Evolutionary conservation across 1,284 basidiomycete genomes (phyloP).

Genomic region (Fistulina hepatica): DNA sequence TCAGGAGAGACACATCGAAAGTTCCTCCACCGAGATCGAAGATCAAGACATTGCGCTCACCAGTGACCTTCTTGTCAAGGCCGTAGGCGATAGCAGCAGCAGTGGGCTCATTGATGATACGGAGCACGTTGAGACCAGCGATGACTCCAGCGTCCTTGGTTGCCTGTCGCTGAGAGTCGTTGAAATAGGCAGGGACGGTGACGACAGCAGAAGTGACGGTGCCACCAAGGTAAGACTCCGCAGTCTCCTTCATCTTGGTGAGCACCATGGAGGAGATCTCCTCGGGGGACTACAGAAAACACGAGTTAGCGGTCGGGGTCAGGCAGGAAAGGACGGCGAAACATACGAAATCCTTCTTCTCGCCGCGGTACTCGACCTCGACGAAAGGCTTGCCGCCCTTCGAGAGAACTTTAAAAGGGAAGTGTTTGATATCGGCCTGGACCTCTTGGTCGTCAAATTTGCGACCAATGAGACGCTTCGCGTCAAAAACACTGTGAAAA

Average conservation of each 20-base stretch:
- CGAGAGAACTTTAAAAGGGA: conserved; percentile 85
- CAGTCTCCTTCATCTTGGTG: conserved; percentile 96
- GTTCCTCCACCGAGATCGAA: conserved; percentile 99
- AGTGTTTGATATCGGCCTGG: conserved; percentile 91
- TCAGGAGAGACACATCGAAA: conserved; percentile 96
- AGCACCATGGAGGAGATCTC: conserved; percentile 98
- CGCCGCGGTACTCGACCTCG: conserved; percentile 82
- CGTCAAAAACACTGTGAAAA: conserved; percentile 59
- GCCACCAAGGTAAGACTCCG: conserved; percentile 90
- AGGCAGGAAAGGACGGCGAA: conserved; percentile 2
- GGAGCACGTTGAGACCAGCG: conserved; percentile 84
- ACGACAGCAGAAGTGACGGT: conserved; percentile 84
- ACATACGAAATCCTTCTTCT: conserved; percentile 86
- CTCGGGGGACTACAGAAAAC: conserved; percentile 65
- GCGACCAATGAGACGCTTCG: conserved; percentile 85
- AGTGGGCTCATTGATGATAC: conserved; percentile 95
- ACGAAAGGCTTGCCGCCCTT: conserved; percentile 84
- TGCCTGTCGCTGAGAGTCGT: conserved; percentile 92
- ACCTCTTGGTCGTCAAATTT: conserved; percentile 82
- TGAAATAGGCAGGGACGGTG: conserved; percentile 96
- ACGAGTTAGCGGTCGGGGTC: conserved; percentile 7
- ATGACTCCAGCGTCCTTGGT: conserved; percentile 93
- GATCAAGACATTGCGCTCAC: conserved; percentile 91
- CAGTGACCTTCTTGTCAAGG: conserved; percentile 79
- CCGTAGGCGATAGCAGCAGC: conserved; percentile 94